Evolutionary conservation across 257 asterid species (phyloP).

Genomic region (Catharanthus roseus): DNA sequence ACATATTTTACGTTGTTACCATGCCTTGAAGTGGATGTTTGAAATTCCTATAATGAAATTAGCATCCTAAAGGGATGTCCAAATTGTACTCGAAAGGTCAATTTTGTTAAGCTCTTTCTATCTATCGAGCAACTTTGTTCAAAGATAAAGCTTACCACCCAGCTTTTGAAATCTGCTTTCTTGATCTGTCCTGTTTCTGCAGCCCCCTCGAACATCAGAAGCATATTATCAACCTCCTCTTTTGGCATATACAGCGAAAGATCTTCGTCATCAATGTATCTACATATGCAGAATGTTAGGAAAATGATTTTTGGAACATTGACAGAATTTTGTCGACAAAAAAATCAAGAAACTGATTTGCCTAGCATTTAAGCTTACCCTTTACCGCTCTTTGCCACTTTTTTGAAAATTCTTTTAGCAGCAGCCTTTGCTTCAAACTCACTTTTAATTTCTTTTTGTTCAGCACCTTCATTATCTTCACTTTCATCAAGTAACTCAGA

Average conservation of each 20-base stretch:
- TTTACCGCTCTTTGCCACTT: constrained; percentile 57
- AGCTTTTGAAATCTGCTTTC: constrained; percentile 56
- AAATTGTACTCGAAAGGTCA: too few relatives aligned
- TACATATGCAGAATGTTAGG: constrained; percentile 17
- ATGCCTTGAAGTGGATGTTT: background rate
- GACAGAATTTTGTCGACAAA: background rate
- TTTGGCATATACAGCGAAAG: constrained; percentile 51
- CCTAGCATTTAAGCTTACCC: constrained; percentile 34
- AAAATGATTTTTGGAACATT: background rate
- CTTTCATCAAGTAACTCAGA: constrained; percentile 48
- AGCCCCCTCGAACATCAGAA: constrained; percentile 62
- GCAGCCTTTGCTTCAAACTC: constrained; percentile 63
- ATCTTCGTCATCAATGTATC: constrained; percentile 68
- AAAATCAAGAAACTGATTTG: background rate
- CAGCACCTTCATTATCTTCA: constrained; percentile 39
- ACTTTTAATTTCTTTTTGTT: constrained; percentile 39
- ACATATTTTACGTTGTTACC: background rate
- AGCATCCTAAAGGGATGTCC: background rate
- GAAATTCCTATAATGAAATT: background rate
- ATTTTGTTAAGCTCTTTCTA: background rate
- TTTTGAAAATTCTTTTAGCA: constrained; percentile 51
- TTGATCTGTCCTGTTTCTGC: constrained; percentile 52
- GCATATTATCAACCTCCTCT: constrained; percentile 58
- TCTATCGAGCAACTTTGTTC: background rate
- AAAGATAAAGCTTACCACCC: constrained; percentile 51